These are phyloP conservation scores for Solanum piurae DNA, from an alignment of 257 asterid genomes.

Conservation along the genomic window DNA sequence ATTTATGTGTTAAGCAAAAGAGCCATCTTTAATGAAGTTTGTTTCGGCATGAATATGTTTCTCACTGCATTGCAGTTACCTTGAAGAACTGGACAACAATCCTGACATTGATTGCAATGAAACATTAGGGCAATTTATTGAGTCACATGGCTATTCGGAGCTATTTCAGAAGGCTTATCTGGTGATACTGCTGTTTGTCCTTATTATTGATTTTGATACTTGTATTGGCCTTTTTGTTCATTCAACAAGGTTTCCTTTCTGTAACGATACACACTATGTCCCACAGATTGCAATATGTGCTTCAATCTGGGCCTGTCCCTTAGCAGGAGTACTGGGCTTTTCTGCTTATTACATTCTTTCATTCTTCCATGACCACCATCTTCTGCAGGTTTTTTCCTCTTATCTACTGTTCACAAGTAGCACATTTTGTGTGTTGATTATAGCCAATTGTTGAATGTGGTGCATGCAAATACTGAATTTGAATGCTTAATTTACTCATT, in stretches of 20 bases:
- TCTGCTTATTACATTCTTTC: constrained; percentile 89
- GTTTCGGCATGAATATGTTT: no score
- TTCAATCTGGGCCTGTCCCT: constrained; percentile 93
- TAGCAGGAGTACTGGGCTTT: constrained; percentile 70
- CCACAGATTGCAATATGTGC: constrained; percentile 78
- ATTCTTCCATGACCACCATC: constrained; percentile 86
- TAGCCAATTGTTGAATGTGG: background rate
- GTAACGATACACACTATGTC: no score
- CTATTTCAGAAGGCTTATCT: constrained; percentile 84
- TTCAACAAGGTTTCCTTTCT: no score
- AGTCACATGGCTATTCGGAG: constrained; percentile 67
- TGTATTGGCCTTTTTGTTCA: no score
- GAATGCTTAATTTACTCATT: background rate
- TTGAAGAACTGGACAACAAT: constrained; percentile 64
- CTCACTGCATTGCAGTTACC: constrained; percentile 53
- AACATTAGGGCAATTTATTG: constrained; percentile 66
- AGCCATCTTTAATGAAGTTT: no score
- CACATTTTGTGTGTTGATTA: no score
- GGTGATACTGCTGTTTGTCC: constrained; percentile 46
- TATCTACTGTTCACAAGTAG: no score
- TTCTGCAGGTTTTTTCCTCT: constrained; percentile 97
- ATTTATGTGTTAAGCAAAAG: no score
- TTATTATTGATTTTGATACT: no score
- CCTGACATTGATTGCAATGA: constrained; percentile 70
- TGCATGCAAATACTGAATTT: background rate